These are phyloP conservation scores for Boletellus emodensis DNA, from an alignment of 768 basidiomycete species.

Conservation along the genomic window DNA sequence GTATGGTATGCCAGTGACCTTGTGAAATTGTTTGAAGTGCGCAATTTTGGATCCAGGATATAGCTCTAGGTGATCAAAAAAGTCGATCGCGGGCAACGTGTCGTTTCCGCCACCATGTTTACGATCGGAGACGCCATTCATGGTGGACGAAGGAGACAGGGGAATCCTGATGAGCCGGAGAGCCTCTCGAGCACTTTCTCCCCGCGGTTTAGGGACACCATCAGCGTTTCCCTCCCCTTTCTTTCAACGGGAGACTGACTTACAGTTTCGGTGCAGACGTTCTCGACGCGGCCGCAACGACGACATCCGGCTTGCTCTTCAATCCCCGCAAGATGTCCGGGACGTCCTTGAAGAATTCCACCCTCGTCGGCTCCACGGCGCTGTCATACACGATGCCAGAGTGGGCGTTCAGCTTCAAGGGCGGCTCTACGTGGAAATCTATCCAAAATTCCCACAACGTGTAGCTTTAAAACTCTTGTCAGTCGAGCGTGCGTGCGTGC, in stretches of 20 bases:
- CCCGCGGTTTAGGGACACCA: background rate
- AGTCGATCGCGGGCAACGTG: constrained; percentile 48
- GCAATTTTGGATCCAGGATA: constrained; percentile 79
- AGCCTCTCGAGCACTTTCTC: constrained; percentile 66
- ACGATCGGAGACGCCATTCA: background rate
- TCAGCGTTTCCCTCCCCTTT: background rate
- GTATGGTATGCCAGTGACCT: constrained; percentile 72
- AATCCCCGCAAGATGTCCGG: constrained; percentile 65
- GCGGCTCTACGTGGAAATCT: constrained; percentile 67
- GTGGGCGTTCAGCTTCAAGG: constrained; percentile 43
- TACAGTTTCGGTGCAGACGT: constrained; percentile 68
- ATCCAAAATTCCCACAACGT: constrained; percentile 89
- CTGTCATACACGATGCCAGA: constrained; percentile 26
- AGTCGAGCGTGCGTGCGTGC: background rate
- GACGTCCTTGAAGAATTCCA: constrained; percentile 76
- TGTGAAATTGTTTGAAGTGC: constrained; percentile 74
- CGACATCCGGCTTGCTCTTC: constrained; percentile 40
- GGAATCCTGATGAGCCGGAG: constrained; percentile 59
- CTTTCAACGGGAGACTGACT: constrained; percentile 17
- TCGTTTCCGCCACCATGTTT: constrained; percentile 10
- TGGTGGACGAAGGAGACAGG: constrained; percentile 27
- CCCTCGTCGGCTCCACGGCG: constrained; percentile 21
- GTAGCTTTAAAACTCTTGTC: constrained; percentile 46
- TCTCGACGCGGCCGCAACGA: constrained; percentile 71
- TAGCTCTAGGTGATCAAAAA: constrained; percentile 71